These are phyloP conservation scores for Clarireedia homoeocarpa DNA, from an alignment of 2,329 filamentous ascomycete species.

Conservation along the genomic window DNA sequence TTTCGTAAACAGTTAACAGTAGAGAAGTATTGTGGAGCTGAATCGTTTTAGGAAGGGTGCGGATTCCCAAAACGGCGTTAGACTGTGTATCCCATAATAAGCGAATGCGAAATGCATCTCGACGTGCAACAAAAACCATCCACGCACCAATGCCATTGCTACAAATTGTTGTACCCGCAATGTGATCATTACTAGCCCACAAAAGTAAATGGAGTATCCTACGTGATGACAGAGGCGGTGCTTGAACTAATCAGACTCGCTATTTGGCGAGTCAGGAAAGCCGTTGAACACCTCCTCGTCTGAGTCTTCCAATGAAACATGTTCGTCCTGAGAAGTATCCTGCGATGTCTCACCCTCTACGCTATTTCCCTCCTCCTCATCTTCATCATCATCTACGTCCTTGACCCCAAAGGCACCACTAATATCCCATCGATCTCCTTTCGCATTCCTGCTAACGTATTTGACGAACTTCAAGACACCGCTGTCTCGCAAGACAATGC, in stretches of 20 bases:
- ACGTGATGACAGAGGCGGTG: background rate
- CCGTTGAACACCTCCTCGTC: constrained; percentile 50
- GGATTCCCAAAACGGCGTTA: background rate
- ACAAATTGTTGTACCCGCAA: background rate
- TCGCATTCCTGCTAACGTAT: constrained; percentile 77
- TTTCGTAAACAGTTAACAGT: too few relatives aligned
- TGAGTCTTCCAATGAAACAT: constrained; percentile 31
- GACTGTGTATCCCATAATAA: background rate
- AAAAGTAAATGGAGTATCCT: constrained; percentile 5
- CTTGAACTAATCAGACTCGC: constrained; percentile 25
- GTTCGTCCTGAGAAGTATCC: constrained; percentile 22
- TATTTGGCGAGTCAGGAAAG: constrained; percentile 38
- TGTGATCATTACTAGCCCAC: background rate
- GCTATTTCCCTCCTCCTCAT: constrained; percentile 30
- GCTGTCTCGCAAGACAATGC: constrained; percentile 79
- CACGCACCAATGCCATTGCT: background rate
- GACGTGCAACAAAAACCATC: constrained; percentile 7
- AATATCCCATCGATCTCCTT: constrained; percentile 89
- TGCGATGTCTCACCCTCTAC: constrained; percentile 23
- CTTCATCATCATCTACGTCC: constrained; percentile 40
- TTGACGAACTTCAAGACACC: constrained; percentile 91
- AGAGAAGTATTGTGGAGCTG: too few relatives aligned
- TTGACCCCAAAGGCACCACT: constrained; percentile 70
- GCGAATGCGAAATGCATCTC: constrained; percentile 9
- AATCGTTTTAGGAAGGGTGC: too few relatives aligned